These are phyloP conservation scores for Purpureocillium takamizusanense DNA, from an alignment of 2,329 filamentous ascomycete genomes.

Conservation along the genomic window DNA sequence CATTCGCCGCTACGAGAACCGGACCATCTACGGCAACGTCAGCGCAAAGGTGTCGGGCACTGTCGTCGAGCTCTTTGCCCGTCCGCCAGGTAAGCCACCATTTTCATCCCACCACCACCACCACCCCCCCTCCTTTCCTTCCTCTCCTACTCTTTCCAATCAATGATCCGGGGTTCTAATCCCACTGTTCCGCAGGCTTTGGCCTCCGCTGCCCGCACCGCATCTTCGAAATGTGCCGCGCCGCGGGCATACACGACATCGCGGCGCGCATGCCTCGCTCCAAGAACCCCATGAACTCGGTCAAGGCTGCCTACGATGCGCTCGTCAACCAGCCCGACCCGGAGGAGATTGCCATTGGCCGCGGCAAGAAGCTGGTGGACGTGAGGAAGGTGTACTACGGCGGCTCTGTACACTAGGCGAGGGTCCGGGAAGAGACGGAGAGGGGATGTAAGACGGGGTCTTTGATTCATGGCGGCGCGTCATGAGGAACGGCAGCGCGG, in stretches of 20 bases:
- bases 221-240: slow-evolving; percentile 90
- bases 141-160: background rate
- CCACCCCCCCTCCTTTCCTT: background rate
- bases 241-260: slow-evolving; percentile 79
- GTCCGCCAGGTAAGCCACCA: slow-evolving; percentile 68
- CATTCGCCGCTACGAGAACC: slow-evolving; percentile 81
- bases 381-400: slow-evolving; percentile 96
- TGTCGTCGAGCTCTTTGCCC: slow-evolving; percentile 68
- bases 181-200: slow-evolving; percentile 57
- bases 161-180: too few species aligned
- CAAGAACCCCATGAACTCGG: slow-evolving; percentile 94
- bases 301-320: slow-evolving; percentile 83
- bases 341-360: slow-evolving; percentile 78
- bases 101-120: background rate
- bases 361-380: slow-evolving; percentile 93
- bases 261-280: slow-evolving; percentile 74
- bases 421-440: background rate
- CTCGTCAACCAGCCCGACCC: slow-evolving; percentile 77
- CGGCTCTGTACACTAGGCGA: slow-evolving; percentile 52
- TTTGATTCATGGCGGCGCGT: too few species aligned
- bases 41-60: slow-evolving; percentile 81
- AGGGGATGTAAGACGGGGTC: background rate
- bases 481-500: too few species aligned
- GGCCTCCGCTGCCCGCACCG: slow-evolving; percentile 84
- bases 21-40: slow-evolving; percentile 84